Evolutionary conservation across 805 yeast genomes (phyloP), one percentile per base, ranked within the genome.

Genomic region (Yamadazyma sp.): DNA sequence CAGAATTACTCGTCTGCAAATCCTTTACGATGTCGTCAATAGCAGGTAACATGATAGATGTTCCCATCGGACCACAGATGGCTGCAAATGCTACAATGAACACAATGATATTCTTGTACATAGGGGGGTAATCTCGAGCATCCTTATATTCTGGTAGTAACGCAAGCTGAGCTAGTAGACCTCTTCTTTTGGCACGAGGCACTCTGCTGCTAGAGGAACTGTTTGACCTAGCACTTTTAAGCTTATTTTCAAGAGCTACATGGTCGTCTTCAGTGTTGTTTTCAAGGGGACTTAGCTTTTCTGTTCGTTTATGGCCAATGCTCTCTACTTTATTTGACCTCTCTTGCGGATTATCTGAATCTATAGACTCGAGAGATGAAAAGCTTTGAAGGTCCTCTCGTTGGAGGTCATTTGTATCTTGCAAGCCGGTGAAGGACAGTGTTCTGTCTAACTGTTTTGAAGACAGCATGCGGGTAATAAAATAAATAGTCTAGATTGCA

Each of bases 11-110:
- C 0, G 95, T 81, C 28, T 80, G 30, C 12, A 84, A 68, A 13
- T 76, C 78, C 1, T 47, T 44, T 4, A 73, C 72, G 28, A 87
- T 72, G 37, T 77, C 74, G 22, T 75, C 75, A 14, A 85, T 75
- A 0, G 93, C 91, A 0, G 96, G 96, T 34, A 84, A 73, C 52
- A 87, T 69, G 35, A 87, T 84, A 0, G 93, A 82, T 1, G 93
- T 82, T 9, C 93, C 95, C 93, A 87, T 84, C 5, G 96, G 95
- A 1, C 95, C 95, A 37, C 84, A 73, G 54, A 83, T 63, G 1
- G 90, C 84, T 5, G 90, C 89, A 41, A 75, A 62, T 0, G 91
- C 90, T 33, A 86, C 77, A 11, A 84, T 64, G 22, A 75, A 63
- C 0, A 84, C 84, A 29, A 87, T 66, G n/a, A 70, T 37, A 34